Percentiles rank a stretch among this genome's conserved stretches.
phyloP scores from a whole-genome alignment of 2,329 filamentous ascomycete species.

The Pyricularia pennisetigena region DNA sequence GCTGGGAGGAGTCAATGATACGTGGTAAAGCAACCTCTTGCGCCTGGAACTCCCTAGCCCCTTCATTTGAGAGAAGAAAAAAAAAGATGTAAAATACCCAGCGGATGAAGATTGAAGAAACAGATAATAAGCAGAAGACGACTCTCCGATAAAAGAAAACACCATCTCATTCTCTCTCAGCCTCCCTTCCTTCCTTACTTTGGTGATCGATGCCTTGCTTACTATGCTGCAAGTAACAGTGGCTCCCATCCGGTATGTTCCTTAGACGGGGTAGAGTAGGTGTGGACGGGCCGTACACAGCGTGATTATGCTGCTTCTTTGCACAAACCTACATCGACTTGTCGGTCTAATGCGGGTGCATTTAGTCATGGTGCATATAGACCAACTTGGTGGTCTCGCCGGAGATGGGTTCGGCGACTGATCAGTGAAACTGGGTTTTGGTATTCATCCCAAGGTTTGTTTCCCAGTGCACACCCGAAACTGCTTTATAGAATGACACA shows the following conservation, averaged over 20 bases:
- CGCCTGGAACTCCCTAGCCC: background rate
- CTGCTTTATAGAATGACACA: slow-evolving; percentile 39
- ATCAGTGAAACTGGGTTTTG: background rate
- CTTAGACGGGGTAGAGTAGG: background rate
- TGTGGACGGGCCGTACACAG: background rate
- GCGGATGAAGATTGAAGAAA: background rate
- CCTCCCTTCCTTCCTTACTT: background rate
- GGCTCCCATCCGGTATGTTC: background rate
- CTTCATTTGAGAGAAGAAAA: no score
- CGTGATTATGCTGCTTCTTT: background rate
- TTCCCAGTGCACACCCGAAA: background rate
- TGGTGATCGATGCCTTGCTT: background rate
- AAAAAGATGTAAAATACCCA: background rate
- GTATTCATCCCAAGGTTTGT: background rate
- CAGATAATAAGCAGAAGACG: background rate
- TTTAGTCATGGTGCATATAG: background rate
- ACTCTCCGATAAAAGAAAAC: background rate
- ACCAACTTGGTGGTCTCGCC: background rate
- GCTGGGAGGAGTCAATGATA: background rate
- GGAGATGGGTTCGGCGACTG: background rate
- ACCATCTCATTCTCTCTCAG: background rate
- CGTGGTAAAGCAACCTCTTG: background rate
- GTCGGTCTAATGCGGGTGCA: background rate
- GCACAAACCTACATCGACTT: background rate
- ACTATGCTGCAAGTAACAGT: background rate